Conservation (phyloP, 108 stramenopile genomes). For the Pseudonitzschia pungens region DNA sequence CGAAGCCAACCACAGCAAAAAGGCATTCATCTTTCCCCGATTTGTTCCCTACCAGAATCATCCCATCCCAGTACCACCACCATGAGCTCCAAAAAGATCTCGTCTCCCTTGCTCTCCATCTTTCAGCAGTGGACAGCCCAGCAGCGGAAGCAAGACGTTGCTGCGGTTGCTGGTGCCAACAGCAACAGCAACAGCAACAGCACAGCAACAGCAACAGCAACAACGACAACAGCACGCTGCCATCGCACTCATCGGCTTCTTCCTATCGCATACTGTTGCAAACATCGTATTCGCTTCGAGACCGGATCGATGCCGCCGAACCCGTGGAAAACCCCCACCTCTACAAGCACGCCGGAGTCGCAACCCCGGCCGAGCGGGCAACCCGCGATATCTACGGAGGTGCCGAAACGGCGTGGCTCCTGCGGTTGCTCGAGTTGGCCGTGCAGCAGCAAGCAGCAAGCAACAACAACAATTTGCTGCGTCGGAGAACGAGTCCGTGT, state of each 20-base stretch:
- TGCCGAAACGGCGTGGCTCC: conserved; percentile 20
- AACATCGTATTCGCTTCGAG: conserved; percentile 7
- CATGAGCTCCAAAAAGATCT: conserved; percentile 6
- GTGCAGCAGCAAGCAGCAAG: background rate
- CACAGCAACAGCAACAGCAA: too few species aligned
- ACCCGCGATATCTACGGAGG: conserved; percentile 30
- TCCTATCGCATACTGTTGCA: conserved; percentile 38
- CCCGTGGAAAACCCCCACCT: conserved; percentile 30
- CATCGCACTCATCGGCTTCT: background rate
- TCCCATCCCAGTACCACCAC: background rate
- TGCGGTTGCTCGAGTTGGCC: conserved; percentile 26
- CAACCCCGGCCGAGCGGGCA: conserved; percentile 39
- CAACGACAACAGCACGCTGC: background rate
- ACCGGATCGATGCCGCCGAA: conserved; percentile 29
- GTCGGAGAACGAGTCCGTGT: background rate
- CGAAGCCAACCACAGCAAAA: background rate
- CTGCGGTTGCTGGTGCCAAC: background rate
- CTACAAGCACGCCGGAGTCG: conserved; percentile 37
- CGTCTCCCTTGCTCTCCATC: conserved; percentile 1
- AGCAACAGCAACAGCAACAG: background rate
- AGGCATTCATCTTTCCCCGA: background rate
- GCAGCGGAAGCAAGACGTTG: background rate
- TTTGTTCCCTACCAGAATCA: background rate
- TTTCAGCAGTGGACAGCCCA: conserved; percentile 15
- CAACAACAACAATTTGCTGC: background rate